phyloP scores from a whole-genome alignment of 83 land plant genomes.

The Picea abies region DNA sequence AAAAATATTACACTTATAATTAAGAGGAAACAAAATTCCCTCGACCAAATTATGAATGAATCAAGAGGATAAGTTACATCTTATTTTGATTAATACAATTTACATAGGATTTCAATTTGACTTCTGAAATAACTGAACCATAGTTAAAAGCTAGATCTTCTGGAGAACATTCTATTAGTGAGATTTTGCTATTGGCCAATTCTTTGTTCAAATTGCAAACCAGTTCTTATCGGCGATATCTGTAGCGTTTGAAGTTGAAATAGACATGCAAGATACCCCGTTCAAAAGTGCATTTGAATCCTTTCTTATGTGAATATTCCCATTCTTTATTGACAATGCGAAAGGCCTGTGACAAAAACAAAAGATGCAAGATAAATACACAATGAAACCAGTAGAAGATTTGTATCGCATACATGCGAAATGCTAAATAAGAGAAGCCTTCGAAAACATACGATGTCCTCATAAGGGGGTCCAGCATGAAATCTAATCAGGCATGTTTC shows the following conservation, averaged over 20 bases:
- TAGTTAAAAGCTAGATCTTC: no score
- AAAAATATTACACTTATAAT: no score
- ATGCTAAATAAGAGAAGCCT: constrained; percentile 8
- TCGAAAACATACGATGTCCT: constrained; percentile 81
- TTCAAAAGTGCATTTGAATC: constrained; percentile 97
- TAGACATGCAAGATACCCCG: constrained; percentile 91
- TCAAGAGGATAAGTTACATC: no score
- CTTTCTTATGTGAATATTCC: constrained; percentile 99
- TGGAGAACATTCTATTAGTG: no score
- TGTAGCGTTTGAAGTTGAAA: constrained; percentile 88
- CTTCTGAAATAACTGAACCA: no score
- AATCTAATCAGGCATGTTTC: constrained; percentile 96
- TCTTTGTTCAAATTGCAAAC: no score
- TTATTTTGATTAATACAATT: no score
- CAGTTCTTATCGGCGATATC: constrained; percentile 65
- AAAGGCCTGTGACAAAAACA: constrained; percentile 68
- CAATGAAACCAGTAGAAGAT: neutral
- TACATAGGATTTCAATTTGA: no score
- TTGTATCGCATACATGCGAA: neutral
- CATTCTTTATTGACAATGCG: constrained; percentile 98
- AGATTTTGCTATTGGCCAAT: no score
- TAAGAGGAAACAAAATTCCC: no score
- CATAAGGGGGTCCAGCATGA: constrained; percentile 99
- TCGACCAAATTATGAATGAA: no score
- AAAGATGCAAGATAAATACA: neutral